Percentiles rank a stretch among this genome's conserved stretches.
These are phyloP conservation scores for Amaranthus hypochondriacus DNA, from an alignment of 148 eudicot genomes.

Conservation along the genomic window DNA sequence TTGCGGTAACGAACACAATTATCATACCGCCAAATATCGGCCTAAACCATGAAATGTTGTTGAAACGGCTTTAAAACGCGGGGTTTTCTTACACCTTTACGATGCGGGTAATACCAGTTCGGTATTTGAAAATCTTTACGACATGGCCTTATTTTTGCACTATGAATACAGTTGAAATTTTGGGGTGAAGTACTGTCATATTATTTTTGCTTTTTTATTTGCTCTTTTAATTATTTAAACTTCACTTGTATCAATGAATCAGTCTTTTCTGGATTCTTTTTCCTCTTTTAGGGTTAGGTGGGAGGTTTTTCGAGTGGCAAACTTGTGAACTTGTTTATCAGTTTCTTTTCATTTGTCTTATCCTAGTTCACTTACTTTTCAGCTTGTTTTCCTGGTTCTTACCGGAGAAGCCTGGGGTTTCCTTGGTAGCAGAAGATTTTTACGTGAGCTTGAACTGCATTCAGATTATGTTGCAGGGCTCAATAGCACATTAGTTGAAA, in stretches of 20 bases:
- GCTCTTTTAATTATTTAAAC: background rate
- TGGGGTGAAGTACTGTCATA: no score
- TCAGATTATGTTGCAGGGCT: constrained; percentile 68
- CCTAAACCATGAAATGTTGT: no score
- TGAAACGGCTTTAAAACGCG: no score
- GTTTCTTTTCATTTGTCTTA: background rate
- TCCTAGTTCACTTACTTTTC: constrained; percentile 9
- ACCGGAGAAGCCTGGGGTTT: constrained; percentile 99
- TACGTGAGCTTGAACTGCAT: constrained; percentile 72
- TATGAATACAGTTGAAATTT: no score
- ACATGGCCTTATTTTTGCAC: no score
- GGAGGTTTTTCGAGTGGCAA: background rate
- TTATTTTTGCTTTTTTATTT: background rate
- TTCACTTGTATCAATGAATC: background rate
- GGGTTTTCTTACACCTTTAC: no score
- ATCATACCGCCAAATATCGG: no score
- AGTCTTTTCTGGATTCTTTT: background rate
- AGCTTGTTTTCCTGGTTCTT: constrained; percentile 80
- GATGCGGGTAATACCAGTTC: no score
- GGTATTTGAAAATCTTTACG: no score
- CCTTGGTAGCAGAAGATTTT: constrained; percentile 91
- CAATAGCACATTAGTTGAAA: constrained; percentile 56
- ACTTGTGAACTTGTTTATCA: background rate
- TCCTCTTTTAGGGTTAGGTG: background rate
- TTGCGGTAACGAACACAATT: no score